Conservation (phyloP, 495 filamentous ascomycete species). For the Mytilinidion resinicola region DNA sequence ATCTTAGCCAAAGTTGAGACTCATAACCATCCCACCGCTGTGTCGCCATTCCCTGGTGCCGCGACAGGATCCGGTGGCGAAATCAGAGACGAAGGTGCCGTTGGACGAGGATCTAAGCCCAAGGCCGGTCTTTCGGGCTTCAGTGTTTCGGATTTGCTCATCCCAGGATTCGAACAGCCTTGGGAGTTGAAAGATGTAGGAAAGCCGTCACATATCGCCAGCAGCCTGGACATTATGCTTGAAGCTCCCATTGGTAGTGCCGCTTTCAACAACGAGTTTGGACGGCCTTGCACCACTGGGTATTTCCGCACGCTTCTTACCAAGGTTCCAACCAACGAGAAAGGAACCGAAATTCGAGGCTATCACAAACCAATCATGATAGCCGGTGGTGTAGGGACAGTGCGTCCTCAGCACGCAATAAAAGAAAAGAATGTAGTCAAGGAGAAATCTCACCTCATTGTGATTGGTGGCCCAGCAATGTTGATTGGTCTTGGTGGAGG, state of each 20-base stretch:
- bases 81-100: conserved; percentile 90
- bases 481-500: conserved; percentile 93
- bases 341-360: conserved; percentile 66
- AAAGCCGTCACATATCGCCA: conserved; percentile 85
- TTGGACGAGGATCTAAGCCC: conserved; percentile 84
- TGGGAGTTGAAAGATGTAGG: conserved; percentile 85
- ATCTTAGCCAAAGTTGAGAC: conserved; percentile 94
- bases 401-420: conserved; percentile 84
- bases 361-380: conserved; percentile 99
- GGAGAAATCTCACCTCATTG: conserved; percentile 79
- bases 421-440: conserved; percentile 72
- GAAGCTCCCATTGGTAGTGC: conserved; percentile 93
- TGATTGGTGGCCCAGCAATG: conserved; percentile 94
- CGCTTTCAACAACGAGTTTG: conserved; percentile 96
- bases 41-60: conserved; percentile 80
- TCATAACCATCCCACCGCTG: conserved; percentile 95
- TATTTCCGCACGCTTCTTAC: conserved; percentile 84
- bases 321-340: conserved; percentile 53
- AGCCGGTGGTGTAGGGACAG: conserved; percentile 92
- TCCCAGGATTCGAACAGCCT: conserved; percentile 70
- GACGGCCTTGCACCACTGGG: conserved; percentile 80
- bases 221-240: conserved; percentile 91
- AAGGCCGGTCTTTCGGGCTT: conserved; percentile 91
- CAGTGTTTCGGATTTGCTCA: conserved; percentile 86
- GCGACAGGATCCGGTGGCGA: conserved; percentile 94